Base-by-base conservation (phyloP, 2,329 filamentous ascomycete species). In the Botryotinia narcissicola region DNA sequence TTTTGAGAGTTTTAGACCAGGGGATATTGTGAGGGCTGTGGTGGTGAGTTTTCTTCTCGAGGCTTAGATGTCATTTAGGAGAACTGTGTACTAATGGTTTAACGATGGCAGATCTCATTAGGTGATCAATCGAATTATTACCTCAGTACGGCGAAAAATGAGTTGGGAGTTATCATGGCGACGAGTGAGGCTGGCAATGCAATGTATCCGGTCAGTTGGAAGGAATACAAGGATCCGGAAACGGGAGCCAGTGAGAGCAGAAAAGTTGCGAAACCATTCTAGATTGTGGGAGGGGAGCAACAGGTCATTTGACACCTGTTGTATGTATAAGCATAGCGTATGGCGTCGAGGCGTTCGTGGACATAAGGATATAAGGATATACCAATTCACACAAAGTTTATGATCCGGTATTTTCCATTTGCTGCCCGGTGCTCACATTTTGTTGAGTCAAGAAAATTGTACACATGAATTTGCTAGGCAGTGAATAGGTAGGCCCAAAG, bases 111-210 rank as follows among this genome's bases (percentile, higher is more conserved):
- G 90, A 96, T 97, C 74, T 96, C 93, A 12, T 84, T 98, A 22
- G 96, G 96, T 54, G 96, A 99, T 81, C 95, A 98, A 84, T 90
- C 92, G 69, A 97, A 93, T 79, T 99, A 98, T 82, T 99, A 98
- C 82, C 87, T 97, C n/a, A 93, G 91, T 40, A 99, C 96, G 1
- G 94, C 94, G 42, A 90, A 90, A 77, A 98, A 99, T 82, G 93
- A 97, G 81, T 86, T 97, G 59, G 96, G 96, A 3, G 95, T 98
- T 74, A 93, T 99, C 57, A 93, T 98, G 90, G 96, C 95, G 16
- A 91, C 89, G 78, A 97, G 94, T 81, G 94, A 97, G 81, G 89
- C 88, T 3, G 95, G 95, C 1, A 95, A 97, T 83, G 89, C 92
- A 78, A 97, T 98, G 94, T 92, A 92, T 79, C 95, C 96, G 2